Base-by-base conservation (phyloP, 1,139 yeast species). In the Suhomyces choctaworum region DNA sequence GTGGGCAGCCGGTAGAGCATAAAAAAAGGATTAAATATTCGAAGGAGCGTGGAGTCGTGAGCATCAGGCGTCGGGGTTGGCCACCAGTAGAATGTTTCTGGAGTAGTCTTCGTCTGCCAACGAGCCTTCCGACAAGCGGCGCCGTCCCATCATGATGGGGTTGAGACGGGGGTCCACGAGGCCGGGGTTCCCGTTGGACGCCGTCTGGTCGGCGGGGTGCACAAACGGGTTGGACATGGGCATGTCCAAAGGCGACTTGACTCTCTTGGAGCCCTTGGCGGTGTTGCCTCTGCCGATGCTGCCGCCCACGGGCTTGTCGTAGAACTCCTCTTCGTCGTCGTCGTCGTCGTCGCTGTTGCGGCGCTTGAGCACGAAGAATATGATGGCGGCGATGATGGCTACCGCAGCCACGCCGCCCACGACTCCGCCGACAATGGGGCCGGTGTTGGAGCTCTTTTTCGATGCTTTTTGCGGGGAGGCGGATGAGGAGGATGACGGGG, bases 101-200 rank as follows among this genome's bases (percentile, higher is more conserved):
- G 83, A 73, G 60, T 83, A 83, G 56, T 84, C 92, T 45, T 83
- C 89, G 55, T 84, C 94, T 10, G 88, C 90, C 43, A 84, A 67
- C 16, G 85, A 76, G 10, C 89, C 90, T 52, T 82, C 89, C 40
- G 83, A 75, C 39, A 83, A 64, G 44, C 94, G 70, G 43, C 88
- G 75, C 56, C 86, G 78, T 16, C 87, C 88, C 60, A 83, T 67
- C 80, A 82, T 77, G 30, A 76, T 69, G 2, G 87, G 85, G 52
- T 80, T 79, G 43, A 80, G 62, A 41, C 87, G 66, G 30, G 82
- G 86, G 57, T 71, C 78, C 4, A 58, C 59, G 34, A 66, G 53
- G 17, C 55, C 66, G 11, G 44, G 41, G 12, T 43, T 38, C 2
- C 17, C 20, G 12, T 30, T 23, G 12, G 27, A 25, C 11, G 69